Evolutionary conservation across 2,329 filamentous ascomycete species (phyloP), one percentile per base, ranked within the genome.

Genomic region (Pseudocercospora fuligena): DNA sequence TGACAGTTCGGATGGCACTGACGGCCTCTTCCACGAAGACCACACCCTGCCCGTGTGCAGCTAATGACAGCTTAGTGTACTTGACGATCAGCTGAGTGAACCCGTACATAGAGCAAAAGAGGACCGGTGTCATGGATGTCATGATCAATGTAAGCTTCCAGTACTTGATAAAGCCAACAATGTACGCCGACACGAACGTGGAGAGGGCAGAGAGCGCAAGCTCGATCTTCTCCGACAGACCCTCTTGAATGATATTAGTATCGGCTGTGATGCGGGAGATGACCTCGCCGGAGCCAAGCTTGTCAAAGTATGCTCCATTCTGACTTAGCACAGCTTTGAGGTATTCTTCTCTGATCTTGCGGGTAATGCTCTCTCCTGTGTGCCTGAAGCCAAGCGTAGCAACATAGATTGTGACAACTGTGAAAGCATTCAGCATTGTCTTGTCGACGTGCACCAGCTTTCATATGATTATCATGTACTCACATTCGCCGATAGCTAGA

Each of bases 101-200:
- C 58, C 84, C 81, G 51, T 89, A 92, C 89, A 96, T 95, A 70
- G 90, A 85, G 14, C 91, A 69, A 11, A 92, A 79, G 57, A 98
- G 87, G 1, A 93, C 92, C 43, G 94, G 82, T 68, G 98, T 89
- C 1, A 91, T 93, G 0, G 92, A 94, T 25, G 88, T 85, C 49
- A 97, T 86, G 72, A 99, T 97, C 60, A 97, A 82, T 0, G 95
- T 95, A 70, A 98, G 83, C 79, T 95, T 97, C 92, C 94, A 97
- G 79, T 91, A 95, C 74, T 92, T 92, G 79, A 94, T 80, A 77
- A 97, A 98, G 2, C 91, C 93, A 71, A 99, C 94, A 63, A 97
- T 83, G 71, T 97, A 97, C 12, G 93, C 93, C 0, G 94, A 89
- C 64, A 96, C 81, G 75, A 98, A 97, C 9, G 92, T 94, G 1